A percentile compares a stretch with the other conserved stretches of the same genome.
Conservation (phyloP, 2,329 filamentous ascomycete genomes). For the Ceratocystis ficicola region DNA sequence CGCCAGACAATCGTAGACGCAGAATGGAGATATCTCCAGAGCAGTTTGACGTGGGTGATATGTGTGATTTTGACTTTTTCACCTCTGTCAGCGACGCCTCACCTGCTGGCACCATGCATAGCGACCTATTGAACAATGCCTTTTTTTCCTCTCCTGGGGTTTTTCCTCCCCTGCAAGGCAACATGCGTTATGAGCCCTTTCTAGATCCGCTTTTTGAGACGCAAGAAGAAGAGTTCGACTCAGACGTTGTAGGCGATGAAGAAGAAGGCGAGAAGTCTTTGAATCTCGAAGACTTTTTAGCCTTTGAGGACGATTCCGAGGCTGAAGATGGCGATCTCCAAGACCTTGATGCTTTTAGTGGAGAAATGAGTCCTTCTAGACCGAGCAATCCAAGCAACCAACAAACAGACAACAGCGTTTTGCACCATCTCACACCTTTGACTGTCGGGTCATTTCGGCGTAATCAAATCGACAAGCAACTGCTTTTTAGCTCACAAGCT, state of each 20-base stretch:
- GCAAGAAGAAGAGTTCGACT: conserved; percentile 41
- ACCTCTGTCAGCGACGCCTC: conserved; percentile 30
- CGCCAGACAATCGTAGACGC: conserved; percentile 36
- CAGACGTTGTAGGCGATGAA: conserved; percentile 38
- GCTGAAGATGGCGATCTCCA: conserved; percentile 36
- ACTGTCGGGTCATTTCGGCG: conserved; percentile 68
- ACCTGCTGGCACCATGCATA: conserved; percentile 66
- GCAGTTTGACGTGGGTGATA: conserved; percentile 41
- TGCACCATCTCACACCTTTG: conserved; percentile 51
- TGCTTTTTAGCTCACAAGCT: conserved; percentile 48
- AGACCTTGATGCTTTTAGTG: conserved; percentile 33
- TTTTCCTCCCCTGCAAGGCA: conserved; percentile 30
- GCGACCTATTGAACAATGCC: conserved; percentile 45
- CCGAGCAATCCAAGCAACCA: conserved; percentile 38
- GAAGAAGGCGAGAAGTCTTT: conserved; percentile 54
- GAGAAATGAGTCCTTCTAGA: conserved; percentile 40
- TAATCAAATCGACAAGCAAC: conserved; percentile 50
- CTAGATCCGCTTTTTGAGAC: conserved; percentile 41
- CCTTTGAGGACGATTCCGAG: conserved; percentile 42
- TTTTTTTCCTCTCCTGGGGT: background rate
- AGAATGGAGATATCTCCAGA: conserved; percentile 44
- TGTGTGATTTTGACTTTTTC: conserved; percentile 30
- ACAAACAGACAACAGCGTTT: conserved; percentile 31
- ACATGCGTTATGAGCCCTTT: conserved; percentile 62
- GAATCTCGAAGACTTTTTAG: conserved; percentile 61